Base-by-base conservation (phyloP, 2,329 filamentous ascomycete genomes). In the Stagonosporopsis vannaccii region DNA sequence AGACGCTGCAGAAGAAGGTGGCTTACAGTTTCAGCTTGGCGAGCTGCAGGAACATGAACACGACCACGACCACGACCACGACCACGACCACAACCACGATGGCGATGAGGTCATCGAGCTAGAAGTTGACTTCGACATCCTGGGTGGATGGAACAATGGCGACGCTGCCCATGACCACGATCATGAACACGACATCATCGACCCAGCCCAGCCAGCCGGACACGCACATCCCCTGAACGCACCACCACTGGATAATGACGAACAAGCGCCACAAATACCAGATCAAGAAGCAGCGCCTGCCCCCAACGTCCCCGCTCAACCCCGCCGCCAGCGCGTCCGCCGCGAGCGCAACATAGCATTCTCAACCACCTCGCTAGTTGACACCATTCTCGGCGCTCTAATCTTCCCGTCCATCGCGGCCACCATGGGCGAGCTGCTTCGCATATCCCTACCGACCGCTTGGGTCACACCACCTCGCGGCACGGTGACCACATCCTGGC, bases 371-470 rank as follows among this genome's bases (percentile, higher is more conserved):
- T 80, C 80, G 28, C 75, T 90, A 26, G 84, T 84, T 0, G 82
- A 87, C 58, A 83, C 83, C 0, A 78, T 90, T 35, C 79, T 90
- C 28, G 88, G 88, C 6, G 88, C 89, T 1, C 78, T 99, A 2
- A 81, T 96, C 12, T 91, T 96, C 69, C 95, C 95, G 0, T 87
- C 86, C 11, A 86, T 98, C 40, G 92, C 92, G 0, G 90, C 88
- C 26, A 83, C 86, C 13, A 86, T 92, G 76, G 95, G 95, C 40
- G 89, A 92, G 67, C 69, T 92, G 0, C 80, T 98, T 30, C 87
- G 89, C 13, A 73, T 85, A 11, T 75, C 84, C 0, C 79, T 97
- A 1, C 94, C 94, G 0, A 79, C 79, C 32, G 78, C 85, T 3
- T 92, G 90, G 87, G 65, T 73, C 6, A 71, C 66, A 87, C 89